phyloP scores from a whole-genome alignment of 768 basidiomycete species.

The Pholiota microspora region DNA sequence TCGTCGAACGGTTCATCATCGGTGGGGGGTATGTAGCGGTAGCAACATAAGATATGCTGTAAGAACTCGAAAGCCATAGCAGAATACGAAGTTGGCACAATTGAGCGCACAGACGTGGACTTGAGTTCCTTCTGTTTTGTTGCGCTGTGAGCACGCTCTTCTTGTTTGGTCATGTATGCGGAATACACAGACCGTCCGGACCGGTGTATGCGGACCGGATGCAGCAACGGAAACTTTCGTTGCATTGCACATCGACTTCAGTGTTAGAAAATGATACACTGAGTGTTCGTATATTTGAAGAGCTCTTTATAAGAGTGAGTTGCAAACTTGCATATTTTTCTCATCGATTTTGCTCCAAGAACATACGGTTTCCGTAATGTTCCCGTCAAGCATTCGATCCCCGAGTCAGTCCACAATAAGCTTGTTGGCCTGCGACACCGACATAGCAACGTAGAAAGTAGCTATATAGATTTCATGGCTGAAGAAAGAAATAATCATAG shows the following conservation, averaged over 20 bases:
- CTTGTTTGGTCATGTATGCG: neutral
- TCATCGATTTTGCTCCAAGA: too few species aligned
- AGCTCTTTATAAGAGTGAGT: too few species aligned
- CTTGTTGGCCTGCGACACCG: too few species aligned
- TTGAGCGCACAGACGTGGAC: neutral
- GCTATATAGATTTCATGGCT: too few species aligned
- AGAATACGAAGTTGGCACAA: conserved; percentile 3
- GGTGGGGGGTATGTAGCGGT: conserved; percentile 14
- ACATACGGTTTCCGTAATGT: too few species aligned
- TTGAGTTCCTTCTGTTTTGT: neutral
- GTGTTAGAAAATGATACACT: too few species aligned
- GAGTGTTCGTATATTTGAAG: too few species aligned
- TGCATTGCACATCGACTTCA: too few species aligned
- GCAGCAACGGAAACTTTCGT: neutral
- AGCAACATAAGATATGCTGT: conserved; percentile 26
- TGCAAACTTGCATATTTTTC: too few species aligned
- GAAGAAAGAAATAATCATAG: neutral
- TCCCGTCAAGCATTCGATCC: too few species aligned
- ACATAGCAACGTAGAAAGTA: too few species aligned
- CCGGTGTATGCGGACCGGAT: neutral
- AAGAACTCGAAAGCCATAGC: conserved; percentile 23
- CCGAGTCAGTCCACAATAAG: too few species aligned
- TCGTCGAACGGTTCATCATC: conserved; percentile 23
- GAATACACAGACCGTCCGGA: neutral
- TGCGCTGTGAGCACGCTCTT: neutral